phyloP scores from a whole-genome alignment of 768 basidiomycete species.

The Boletus rufocinnamomeus region DNA sequence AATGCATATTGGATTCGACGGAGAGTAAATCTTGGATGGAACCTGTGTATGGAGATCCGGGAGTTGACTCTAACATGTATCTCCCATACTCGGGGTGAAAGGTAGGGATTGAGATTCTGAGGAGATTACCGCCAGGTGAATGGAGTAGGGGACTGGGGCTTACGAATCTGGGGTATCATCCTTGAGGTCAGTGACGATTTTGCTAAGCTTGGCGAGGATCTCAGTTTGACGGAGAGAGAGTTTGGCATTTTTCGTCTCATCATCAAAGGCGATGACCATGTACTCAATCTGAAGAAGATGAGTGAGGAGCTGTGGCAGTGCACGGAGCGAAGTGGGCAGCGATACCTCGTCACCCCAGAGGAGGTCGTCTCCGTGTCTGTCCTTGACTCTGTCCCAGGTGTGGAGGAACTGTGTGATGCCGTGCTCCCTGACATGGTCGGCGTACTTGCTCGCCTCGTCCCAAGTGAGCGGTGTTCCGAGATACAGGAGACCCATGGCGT shows the following conservation, averaged over 20 bases:
- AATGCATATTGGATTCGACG: slow-evolving; percentile 94
- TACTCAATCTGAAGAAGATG: slow-evolving; percentile 76
- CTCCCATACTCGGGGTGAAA: slow-evolving; percentile 99
- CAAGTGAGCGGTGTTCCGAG: slow-evolving; percentile 92
- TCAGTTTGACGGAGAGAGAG: slow-evolving; percentile 95
- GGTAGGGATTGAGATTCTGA: slow-evolving; percentile 74
- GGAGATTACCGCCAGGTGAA: slow-evolving; percentile 3
- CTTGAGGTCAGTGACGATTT: slow-evolving; percentile 66
- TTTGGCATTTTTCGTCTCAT: slow-evolving; percentile 74
- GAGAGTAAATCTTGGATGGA: slow-evolving; percentile 81
- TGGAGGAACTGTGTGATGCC: slow-evolving; percentile 95
- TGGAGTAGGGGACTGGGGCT: slow-evolving; percentile 27
- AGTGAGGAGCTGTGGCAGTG: slow-evolving; percentile 14
- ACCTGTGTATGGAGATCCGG: slow-evolving; percentile 92
- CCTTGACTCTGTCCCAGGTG: slow-evolving; percentile 91
- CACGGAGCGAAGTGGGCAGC: slow-evolving; percentile 6
- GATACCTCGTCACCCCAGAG: slow-evolving; percentile 98
- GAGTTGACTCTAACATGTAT: slow-evolving; percentile 98
- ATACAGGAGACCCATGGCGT: slow-evolving; percentile 84
- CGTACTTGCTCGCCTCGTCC: slow-evolving; percentile 85
- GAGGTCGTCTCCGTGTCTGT: slow-evolving; percentile 85
- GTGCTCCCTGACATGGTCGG: slow-evolving; percentile 87
- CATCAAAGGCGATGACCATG: slow-evolving; percentile 88
- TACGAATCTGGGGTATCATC: slow-evolving; percentile 54
- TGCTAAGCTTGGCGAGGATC: slow-evolving; percentile 77